phyloP scores from a whole-genome alignment of 208 protist species.

The Trichomonas vaginalis region DNA sequence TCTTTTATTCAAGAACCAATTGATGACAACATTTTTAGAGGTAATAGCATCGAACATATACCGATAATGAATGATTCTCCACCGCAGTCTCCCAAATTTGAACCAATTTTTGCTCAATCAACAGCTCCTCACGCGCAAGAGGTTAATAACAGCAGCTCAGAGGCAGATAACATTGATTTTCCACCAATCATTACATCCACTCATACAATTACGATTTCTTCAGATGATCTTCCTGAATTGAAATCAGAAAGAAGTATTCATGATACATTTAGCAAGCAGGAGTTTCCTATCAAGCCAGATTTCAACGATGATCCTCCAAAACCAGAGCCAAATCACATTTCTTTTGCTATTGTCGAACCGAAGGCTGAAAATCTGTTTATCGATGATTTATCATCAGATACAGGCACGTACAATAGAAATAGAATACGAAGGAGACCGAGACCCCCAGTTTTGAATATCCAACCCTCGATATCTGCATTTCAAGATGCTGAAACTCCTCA shows the following conservation, averaged over 20 bases:
- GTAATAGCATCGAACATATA: not conserved
- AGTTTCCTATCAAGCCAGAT: not conserved
- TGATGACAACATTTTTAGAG: not conserved
- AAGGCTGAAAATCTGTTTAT: not conserved
- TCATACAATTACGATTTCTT: too few species aligned
- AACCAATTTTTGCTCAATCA: not conserved
- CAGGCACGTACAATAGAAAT: not conserved
- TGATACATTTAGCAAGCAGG: not conserved
- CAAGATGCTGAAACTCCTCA: not conserved
- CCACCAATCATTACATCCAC: not conserved
- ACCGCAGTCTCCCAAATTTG: not conserved
- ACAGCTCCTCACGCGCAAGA: not conserved
- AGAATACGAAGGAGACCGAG: not conserved
- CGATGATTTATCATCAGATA: not conserved
- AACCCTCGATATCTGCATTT: not conserved
- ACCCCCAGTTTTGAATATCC: not conserved
- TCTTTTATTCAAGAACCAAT: not conserved
- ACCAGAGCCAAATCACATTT: not conserved
- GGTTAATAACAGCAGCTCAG: not conserved
- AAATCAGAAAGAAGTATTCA: not conserved
- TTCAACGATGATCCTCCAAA: not conserved
- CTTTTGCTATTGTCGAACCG: not conserved
- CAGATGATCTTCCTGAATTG: not conserved
- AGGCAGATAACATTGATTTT: not conserved
- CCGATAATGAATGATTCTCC: not conserved